Conservation (phyloP, 2,329 filamentous ascomycete genomes). For the Arthrocladium fulminans region DNA sequence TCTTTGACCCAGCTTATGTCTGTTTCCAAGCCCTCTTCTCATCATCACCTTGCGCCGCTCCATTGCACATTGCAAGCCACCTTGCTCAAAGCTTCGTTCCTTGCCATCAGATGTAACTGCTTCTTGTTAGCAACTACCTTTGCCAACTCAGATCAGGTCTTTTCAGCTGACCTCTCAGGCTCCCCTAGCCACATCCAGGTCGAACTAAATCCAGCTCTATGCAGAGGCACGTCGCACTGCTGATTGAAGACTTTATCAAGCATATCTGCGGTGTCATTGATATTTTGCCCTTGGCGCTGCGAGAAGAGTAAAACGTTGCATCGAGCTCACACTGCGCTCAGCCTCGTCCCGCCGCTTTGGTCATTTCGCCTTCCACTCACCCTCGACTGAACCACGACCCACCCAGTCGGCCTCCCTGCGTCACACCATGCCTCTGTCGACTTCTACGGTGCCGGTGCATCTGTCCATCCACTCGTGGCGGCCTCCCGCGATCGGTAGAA, state of each 20-base stretch:
- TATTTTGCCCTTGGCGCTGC: no score
- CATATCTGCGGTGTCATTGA: not conserved
- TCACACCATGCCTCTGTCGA: no score
- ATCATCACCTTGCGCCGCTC: slow-evolving; percentile 1
- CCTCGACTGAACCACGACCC: no score
- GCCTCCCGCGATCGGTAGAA: no score
- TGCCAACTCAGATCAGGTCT: not conserved
- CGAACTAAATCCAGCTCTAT: not conserved
- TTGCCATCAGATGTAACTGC: not conserved
- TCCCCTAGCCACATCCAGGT: not conserved
- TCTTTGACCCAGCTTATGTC: not conserved
- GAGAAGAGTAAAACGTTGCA: no score
- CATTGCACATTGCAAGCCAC: not conserved
- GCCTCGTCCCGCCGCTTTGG: no score
- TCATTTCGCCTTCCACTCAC: no score
- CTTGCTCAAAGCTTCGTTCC: not conserved
- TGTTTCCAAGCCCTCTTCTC: not conserved
- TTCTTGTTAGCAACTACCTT: slow-evolving; percentile 3
- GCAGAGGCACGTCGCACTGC: not conserved
- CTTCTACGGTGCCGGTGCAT: no score
- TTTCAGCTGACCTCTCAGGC: slow-evolving; percentile 3
- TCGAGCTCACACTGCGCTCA: no score
- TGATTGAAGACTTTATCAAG: not conserved
- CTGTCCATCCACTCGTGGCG: no score
- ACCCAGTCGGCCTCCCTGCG: no score